These are phyloP conservation scores for Fragaria ananassa DNA, from an alignment of 306 rosid genomes.

Conservation along the genomic window DNA sequence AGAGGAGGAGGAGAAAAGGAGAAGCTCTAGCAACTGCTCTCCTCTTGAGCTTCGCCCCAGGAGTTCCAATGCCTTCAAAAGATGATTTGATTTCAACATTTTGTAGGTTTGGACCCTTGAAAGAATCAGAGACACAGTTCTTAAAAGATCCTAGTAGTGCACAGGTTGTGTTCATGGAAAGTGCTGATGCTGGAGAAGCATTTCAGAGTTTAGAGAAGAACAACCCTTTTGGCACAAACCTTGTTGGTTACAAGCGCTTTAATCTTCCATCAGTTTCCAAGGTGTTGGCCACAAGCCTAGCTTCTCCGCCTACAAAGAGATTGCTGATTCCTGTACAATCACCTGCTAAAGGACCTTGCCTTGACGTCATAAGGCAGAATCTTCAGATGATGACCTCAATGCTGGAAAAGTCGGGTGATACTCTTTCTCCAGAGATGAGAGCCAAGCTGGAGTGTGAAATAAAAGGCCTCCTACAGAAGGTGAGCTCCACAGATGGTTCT, in stretches of 20 bases:
- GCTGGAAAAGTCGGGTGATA: conserved; percentile 65
- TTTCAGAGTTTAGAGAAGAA: conserved; percentile 46
- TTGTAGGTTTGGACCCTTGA: conserved; percentile 74
- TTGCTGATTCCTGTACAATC: conserved; percentile 21
- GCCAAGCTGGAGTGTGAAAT: conserved; percentile 66
- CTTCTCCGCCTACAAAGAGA: conserved; percentile 20
- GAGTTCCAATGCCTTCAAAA: conserved; percentile 56
- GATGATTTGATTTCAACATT: conserved; percentile 58
- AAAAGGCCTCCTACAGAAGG: conserved; percentile 62
- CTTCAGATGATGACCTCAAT: conserved; percentile 73
- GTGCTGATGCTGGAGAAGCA: conserved; percentile 64
- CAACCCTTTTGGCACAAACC: conserved; percentile 54
- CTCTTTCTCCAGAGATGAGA: conserved; percentile 62
- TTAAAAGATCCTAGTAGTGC: conserved; percentile 43
- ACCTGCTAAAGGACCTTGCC: conserved; percentile 42
- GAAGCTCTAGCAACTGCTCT: conserved; percentile 48
- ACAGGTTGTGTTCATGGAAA: conserved; percentile 54
- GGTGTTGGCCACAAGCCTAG: conserved; percentile 16
- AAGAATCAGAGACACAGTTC: conserved; percentile 53
- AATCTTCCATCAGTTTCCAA: conserved; percentile 35
- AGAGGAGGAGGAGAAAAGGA: conserved; percentile 37
- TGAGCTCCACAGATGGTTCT: conserved; percentile 55
- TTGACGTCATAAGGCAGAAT: conserved; percentile 56
- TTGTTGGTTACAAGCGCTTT: conserved; percentile 48
- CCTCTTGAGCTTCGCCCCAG: conserved; percentile 58